Conservation (phyloP, 2,329 filamentous ascomycete species). For the Penicillium sp. region DNA sequence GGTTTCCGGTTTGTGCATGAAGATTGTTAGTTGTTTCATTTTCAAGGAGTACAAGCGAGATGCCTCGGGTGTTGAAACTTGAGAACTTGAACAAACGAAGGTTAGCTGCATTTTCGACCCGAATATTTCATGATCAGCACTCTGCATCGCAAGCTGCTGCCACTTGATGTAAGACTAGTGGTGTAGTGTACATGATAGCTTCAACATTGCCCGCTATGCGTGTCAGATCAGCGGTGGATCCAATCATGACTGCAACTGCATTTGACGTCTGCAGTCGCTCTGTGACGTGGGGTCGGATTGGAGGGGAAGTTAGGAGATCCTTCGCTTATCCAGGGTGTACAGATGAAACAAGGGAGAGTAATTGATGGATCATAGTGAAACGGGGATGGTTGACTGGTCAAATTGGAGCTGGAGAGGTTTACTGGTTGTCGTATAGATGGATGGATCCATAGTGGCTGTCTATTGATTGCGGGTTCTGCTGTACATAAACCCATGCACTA, state of each 20-base stretch:
- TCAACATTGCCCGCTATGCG: not conserved
- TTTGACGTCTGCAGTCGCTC: not conserved
- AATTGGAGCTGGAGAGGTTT: not conserved
- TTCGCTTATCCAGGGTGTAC: not conserved
- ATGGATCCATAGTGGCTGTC: not conserved
- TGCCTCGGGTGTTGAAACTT: not conserved
- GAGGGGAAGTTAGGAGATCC: not conserved
- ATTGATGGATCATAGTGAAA: conserved; percentile 29
- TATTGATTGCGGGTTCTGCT: not conserved
- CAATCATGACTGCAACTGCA: not conserved
- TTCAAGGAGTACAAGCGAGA: not conserved
- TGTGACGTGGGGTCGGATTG: not conserved
- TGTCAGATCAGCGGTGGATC: not conserved
- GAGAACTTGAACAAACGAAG: not conserved
- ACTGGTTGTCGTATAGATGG: not conserved
- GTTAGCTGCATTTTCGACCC: not conserved
- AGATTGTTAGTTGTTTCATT: not conserved
- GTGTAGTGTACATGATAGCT: not conserved
- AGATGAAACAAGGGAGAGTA: conserved; percentile 33
- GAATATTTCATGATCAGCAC: not conserved
- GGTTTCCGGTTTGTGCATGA: conserved; percentile 29
- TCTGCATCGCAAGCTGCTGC: not conserved
- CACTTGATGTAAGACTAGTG: no score
- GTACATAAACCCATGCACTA: not conserved
- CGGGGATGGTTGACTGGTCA: conserved; percentile 18